phyloP scores from a whole-genome alignment of 2,329 filamentous ascomycete species.

The Geosmithia morbida region DNA sequence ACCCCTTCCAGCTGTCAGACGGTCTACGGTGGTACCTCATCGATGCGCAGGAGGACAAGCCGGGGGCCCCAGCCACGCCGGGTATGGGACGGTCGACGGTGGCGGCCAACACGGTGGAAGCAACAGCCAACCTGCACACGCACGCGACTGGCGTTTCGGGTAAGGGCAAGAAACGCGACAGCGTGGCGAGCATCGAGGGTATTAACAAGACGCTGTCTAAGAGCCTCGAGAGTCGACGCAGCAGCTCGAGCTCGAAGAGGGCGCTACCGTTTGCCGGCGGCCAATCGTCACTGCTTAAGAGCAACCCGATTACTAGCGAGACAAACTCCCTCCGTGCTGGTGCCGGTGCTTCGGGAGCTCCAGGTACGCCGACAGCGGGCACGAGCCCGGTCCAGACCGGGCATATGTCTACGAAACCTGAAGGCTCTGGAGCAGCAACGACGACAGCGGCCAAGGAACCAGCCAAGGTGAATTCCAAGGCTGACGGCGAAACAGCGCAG shows the following conservation, averaged over 20 bases:
- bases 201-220: slow-evolving; percentile 70
- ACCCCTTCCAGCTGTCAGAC: slow-evolving; percentile 92
- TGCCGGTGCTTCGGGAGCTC: slow-evolving; percentile 12
- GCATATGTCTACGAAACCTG: slow-evolving; percentile 6
- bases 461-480: neutral
- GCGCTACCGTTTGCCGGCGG: slow-evolving; percentile 41
- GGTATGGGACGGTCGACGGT: slow-evolving; percentile 87
- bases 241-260: slow-evolving; percentile 75
- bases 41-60: slow-evolving; percentile 85
- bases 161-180: slow-evolving; percentile 26
- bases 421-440: neutral
- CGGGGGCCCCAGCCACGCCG: slow-evolving; percentile 55
- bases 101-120: slow-evolving; percentile 74
- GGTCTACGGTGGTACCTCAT: slow-evolving; percentile 93
- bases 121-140: slow-evolving; percentile 56
- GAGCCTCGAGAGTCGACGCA: slow-evolving; percentile 81
- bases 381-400: slow-evolving; percentile 25
- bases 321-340: slow-evolving; percentile 40
- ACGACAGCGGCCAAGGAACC: neutral
- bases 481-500: neutral
- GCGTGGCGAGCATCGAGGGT: slow-evolving; percentile 48
- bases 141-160: slow-evolving; percentile 30
- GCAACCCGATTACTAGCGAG: slow-evolving; percentile 39
- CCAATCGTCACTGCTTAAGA: slow-evolving; percentile 26
- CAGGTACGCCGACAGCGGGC: slow-evolving; percentile 21